Percentiles rank a stretch among this genome's conserved stretches.
These are phyloP conservation scores for Fusarium sp. DNA, from an alignment of 2,329 filamentous ascomycete genomes.

Conservation along the genomic window DNA sequence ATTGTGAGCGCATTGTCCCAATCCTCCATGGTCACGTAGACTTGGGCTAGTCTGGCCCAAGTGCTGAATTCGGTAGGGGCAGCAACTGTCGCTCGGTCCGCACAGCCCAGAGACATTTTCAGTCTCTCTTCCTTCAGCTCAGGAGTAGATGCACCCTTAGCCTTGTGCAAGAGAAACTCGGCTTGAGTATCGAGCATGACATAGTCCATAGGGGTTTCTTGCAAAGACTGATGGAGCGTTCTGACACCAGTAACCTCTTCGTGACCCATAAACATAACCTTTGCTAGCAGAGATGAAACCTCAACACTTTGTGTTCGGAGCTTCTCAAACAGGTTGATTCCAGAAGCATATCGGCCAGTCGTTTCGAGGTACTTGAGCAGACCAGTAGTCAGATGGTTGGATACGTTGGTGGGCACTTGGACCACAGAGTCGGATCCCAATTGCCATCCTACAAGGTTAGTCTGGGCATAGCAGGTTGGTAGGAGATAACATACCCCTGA, in stretches of 20 bases:
- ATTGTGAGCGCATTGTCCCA: constrained; percentile 97
- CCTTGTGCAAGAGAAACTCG: constrained; percentile 90
- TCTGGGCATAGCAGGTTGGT: background rate
- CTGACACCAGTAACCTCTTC: constrained; percentile 97
- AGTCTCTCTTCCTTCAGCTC: constrained; percentile 74
- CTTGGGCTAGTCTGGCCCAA: constrained; percentile 92
- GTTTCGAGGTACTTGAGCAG: constrained; percentile 95
- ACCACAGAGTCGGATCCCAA: constrained; percentile 96
- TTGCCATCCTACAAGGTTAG: constrained; percentile 78
- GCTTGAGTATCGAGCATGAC: constrained; percentile 95
- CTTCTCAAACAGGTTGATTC: constrained; percentile 98
- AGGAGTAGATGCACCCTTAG: constrained; percentile 64
- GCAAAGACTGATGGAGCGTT: constrained; percentile 86
- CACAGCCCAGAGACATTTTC: constrained; percentile 89
- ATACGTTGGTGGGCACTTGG: constrained; percentile 96
- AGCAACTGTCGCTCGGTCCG: constrained; percentile 92
- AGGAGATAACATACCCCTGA: constrained; percentile 72
- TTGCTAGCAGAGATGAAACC: constrained; percentile 90
- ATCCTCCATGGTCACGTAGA: constrained; percentile 93
- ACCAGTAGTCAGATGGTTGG: constrained; percentile 94
- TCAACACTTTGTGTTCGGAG: constrained; percentile 90
- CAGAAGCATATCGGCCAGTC: constrained; percentile 92
- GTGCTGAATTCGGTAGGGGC: constrained; percentile 97
- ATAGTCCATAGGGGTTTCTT: constrained; percentile 97
- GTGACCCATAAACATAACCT: constrained; percentile 92